Evolutionary conservation across 2,329 filamentous ascomycete species (phyloP), one percentile per base, ranked within the genome.

Genomic region (Diaporthe sp.): DNA sequence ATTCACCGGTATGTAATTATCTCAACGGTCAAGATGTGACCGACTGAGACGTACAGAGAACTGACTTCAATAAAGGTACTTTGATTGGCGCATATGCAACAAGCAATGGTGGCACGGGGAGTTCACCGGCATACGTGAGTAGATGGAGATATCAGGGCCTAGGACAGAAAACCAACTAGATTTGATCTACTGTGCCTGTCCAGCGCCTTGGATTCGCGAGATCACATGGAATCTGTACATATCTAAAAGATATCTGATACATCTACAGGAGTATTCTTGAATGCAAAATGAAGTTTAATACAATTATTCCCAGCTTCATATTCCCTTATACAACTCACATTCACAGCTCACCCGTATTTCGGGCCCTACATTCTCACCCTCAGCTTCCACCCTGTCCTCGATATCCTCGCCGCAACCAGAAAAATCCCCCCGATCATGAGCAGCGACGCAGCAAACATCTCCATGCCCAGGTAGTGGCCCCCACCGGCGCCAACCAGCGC

Each of bases 391-490:
- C 84, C 83, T 80, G 85, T 85, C 78, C 84, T 83, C 17, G 81
- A 84, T 44, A 82, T 60, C 78, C 86, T 84, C 10, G 86, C 85
- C 0, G 82, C 82, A 0, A 82, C 72, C 70, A 89, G 79, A 22
- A 88, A 83, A 0, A 76, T 79, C 49, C 80, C 82, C 0, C 87
- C 87, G 2, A 87, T 70, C 15, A 88, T 51, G 78, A 90, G 75
- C 39, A 83, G 84, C 0, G 80, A 79, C 0, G 86, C 89, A 0
- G 87, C 85, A 77, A 89, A 90, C 5, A 79, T 80, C 80, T 90
- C 88, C 10, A 88, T 87, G 1, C 86, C 88, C 4, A 79, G 77
- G 70, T 88, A 90, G 8, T 78, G 80, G 0, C 87, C 87, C 0
- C 80, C 83, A 31, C 80, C 76, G 0, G 83, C 83, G 2, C 85